These are phyloP conservation scores for Pyrus pyrifolia DNA, from an alignment of 306 rosid species.

Conservation along the genomic window DNA sequence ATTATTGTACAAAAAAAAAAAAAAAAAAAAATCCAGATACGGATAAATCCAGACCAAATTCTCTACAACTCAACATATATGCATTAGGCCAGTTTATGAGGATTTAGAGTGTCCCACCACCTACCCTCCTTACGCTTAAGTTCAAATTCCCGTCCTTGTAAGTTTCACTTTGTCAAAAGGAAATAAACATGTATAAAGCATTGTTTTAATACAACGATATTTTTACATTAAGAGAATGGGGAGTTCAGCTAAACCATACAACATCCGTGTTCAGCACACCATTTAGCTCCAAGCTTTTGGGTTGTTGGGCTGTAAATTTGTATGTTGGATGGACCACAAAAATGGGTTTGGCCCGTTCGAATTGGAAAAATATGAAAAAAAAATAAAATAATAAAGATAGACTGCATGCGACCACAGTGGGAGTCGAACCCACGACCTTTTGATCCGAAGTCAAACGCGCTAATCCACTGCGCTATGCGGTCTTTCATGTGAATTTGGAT, in stretches of 20 bases:
- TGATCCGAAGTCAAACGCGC: slow-evolving; percentile 27
- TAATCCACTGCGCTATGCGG: slow-evolving; percentile 26
- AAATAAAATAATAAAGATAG: neutral
- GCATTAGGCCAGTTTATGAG: neutral
- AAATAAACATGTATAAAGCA: too few species aligned
- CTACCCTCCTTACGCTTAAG: neutral
- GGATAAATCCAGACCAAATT: neutral
- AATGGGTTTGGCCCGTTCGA: neutral
- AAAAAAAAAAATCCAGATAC: too few species aligned
- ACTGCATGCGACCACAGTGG: slow-evolving; percentile 5
- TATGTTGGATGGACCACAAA: neutral
- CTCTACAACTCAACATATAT: neutral
- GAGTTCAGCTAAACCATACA: accelerated
- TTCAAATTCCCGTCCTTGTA: neutral
- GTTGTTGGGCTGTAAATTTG: neutral
- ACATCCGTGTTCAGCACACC: neutral
- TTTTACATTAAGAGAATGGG: accelerated
- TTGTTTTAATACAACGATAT: too few species aligned
- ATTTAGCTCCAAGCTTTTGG: too few species aligned
- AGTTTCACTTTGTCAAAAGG: neutral
- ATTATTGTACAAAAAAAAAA: too few species aligned
- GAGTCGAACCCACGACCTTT: slow-evolving; percentile 27
- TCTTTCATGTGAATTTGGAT: neutral
- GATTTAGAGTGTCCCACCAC: neutral
- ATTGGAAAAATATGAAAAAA: neutral